Conservation (phyloP, 495 filamentous ascomycete genomes). For the Neurospora intermedia region DNA sequence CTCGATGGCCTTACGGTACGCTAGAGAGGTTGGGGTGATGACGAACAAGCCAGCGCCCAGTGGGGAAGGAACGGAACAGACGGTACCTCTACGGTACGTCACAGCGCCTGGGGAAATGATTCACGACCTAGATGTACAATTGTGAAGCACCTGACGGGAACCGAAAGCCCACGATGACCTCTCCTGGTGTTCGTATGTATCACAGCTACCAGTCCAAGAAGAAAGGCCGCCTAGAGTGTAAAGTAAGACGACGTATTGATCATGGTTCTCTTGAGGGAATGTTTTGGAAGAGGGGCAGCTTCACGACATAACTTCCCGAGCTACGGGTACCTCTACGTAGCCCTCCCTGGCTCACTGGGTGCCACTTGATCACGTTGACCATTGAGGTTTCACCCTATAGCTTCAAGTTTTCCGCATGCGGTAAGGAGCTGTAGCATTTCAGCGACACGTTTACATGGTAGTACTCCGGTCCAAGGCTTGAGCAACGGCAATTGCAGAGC, state of each 20-base stretch:
- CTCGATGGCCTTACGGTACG: not conserved
- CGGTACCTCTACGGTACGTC: not conserved
- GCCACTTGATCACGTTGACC: not conserved
- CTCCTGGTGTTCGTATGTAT: not conserved
- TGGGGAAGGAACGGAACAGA: not conserved
- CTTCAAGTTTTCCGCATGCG: not conserved
- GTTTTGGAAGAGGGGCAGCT: not conserved
- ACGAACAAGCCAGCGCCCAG: not conserved
- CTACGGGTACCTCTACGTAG: not conserved
- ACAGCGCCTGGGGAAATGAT: constrained; percentile 21
- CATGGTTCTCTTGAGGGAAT: too few relatives aligned
- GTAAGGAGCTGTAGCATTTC: not conserved
- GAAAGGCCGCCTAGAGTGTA: not conserved
- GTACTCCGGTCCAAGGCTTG: not conserved
- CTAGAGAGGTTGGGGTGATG: not conserved
- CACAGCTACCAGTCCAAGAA: not conserved
- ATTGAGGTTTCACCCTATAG: not conserved
- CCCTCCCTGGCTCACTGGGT: not conserved
- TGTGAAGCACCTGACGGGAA: not conserved
- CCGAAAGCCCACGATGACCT: not conserved
- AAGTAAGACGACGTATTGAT: not conserved
- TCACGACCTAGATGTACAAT: constrained; percentile 3
- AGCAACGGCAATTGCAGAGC: not conserved
- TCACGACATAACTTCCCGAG: not conserved
- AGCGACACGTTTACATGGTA: too few relatives aligned